Conservation (phyloP, 352 stramenopile genomes). For the Lagenidium giganteum region DNA sequence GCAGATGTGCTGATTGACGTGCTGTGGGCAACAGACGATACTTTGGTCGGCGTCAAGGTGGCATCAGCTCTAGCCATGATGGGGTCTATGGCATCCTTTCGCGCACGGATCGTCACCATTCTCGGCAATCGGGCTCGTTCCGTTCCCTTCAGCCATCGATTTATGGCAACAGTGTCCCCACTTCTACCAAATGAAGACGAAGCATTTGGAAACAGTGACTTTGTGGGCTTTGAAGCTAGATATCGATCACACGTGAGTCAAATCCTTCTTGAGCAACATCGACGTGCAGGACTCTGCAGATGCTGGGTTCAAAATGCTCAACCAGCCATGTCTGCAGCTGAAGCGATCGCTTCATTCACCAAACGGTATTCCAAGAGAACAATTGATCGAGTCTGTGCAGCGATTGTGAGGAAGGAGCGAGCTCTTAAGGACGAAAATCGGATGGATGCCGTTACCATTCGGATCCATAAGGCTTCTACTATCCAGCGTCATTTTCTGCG, state of each 20-base stretch:
- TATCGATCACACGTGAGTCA: too few species aligned
- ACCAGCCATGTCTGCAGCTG: too few species aligned
- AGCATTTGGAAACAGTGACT: neutral
- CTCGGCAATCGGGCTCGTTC: too few species aligned
- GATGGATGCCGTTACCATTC: slow-evolving; percentile 4
- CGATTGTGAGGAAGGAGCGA: neutral
- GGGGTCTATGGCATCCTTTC: neutral
- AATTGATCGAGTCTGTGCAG: neutral
- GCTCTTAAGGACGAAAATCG: neutral
- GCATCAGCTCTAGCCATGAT: slow-evolving; percentile 3
- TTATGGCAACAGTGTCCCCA: neutral
- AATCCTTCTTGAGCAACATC: too few species aligned
- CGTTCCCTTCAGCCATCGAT: too few species aligned
- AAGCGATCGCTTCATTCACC: too few species aligned
- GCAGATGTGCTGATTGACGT: slow-evolving; percentile 1
- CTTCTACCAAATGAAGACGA: neutral
- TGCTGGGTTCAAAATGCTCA: too few species aligned
- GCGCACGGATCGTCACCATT: too few species aligned
- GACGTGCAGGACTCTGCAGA: too few species aligned
- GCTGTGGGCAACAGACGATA: neutral
- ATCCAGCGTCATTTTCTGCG: slow-evolving; percentile 21
- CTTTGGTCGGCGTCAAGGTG: neutral
- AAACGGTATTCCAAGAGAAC: neutral
- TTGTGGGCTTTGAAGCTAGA: neutral
- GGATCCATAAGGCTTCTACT: slow-evolving; percentile 14